Percentiles rank a stretch among this genome's conserved stretches.
phyloP scores from a whole-genome alignment of 108 stramenopile genomes.

The Aurantiochytrium sp. region DNA sequence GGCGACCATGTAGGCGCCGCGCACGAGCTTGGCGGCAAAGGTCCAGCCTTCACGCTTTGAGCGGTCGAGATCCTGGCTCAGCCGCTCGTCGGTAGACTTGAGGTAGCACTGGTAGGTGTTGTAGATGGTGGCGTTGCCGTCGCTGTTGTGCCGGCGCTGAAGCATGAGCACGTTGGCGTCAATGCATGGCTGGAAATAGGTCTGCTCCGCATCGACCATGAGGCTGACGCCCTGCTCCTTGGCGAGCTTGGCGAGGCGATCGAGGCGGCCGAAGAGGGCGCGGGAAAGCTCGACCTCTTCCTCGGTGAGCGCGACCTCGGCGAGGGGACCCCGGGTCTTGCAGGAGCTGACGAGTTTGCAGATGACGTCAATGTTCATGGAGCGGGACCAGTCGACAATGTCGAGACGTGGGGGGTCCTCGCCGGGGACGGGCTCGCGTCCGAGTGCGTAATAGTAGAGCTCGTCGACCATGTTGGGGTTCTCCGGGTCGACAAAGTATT shows the following conservation, averaged over 20 bases:
- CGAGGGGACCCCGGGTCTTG: constrained; percentile 58
- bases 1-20: constrained; percentile 93
- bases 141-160: constrained; percentile 67
- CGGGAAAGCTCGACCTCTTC: constrained; percentile 74
- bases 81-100: constrained; percentile 64
- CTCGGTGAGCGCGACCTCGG: constrained; percentile 65
- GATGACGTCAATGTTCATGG: constrained; percentile 25
- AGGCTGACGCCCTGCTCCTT: constrained; percentile 59
- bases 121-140: constrained; percentile 60
- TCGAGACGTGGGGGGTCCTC: constrained; percentile 27
- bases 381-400: constrained; percentile 32
- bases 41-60: constrained; percentile 67
- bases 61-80: constrained; percentile 74
- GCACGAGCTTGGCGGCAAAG: constrained; percentile 89
- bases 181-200: constrained; percentile 90
- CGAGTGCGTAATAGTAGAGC: background rate
- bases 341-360: constrained; percentile 18
- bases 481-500: constrained; percentile 26
- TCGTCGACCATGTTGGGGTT: background rate
- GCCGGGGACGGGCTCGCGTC: background rate
- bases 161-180: constrained; percentile 75
- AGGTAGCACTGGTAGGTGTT: constrained; percentile 92
- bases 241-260: constrained; percentile 70
- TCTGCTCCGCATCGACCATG: constrained; percentile 95
- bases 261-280: constrained; percentile 64